Conservation (phyloP, 2,329 filamentous ascomycete species). For the Colletotrichum australisinense region DNA sequence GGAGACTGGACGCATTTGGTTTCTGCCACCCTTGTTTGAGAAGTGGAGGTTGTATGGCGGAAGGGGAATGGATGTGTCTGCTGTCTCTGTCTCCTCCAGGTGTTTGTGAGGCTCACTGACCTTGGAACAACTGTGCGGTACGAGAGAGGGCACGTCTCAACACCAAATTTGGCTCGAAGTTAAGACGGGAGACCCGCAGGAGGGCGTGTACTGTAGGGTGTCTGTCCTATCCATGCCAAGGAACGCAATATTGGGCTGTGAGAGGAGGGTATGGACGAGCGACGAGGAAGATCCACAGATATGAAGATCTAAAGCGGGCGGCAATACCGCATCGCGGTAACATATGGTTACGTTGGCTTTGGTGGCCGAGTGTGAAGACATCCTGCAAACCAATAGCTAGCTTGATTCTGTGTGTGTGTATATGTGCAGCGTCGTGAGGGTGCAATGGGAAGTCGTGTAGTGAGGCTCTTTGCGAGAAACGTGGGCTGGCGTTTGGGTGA, state of each 20-base stretch:
- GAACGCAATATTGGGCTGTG: neutral
- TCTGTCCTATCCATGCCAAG: neutral
- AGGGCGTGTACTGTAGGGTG: neutral
- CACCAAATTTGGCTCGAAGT: conserved; percentile 19
- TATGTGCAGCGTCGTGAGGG: neutral
- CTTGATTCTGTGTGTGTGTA: neutral
- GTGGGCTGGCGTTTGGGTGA: conserved; percentile 25
- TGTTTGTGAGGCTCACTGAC: conserved; percentile 7
- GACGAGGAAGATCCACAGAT: conserved; percentile 4
- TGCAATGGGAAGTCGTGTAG: neutral
- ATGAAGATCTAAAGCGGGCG: conserved; percentile 4
- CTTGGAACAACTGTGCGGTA: conserved; percentile 26
- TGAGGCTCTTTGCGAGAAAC: conserved; percentile 33
- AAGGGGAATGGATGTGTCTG: conserved; percentile 3
- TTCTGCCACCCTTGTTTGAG: conserved; percentile 29
- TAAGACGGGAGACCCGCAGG: conserved; percentile 23
- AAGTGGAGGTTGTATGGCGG: neutral
- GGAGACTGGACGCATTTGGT: conserved; percentile 17
- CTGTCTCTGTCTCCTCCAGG: neutral
- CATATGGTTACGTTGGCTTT: conserved; percentile 5
- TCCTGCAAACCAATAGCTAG: neutral
- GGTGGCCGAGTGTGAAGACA: neutral
- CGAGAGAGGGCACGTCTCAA: conserved; percentile 1
- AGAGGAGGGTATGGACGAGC: neutral
- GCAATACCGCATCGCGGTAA: conserved; percentile 16